Evolutionary conservation across 495 filamentous ascomycete genomes (phyloP).

Genomic region (Neurospora intermedia): DNA sequence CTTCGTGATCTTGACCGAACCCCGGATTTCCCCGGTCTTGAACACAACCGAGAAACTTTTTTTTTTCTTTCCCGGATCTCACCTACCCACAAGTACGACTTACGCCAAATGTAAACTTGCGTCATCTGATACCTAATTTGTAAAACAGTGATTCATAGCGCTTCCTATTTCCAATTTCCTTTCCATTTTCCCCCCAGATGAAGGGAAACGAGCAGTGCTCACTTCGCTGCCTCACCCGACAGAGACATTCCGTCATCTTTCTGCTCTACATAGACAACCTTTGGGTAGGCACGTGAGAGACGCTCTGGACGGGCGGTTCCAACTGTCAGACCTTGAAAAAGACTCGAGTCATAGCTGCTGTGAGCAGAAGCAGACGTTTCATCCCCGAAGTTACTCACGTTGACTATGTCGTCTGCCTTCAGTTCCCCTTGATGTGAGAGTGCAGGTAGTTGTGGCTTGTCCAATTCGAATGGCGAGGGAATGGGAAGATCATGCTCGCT

Average conservation of each 20-base stretch:
- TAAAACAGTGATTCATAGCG: neutral
- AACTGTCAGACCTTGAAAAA: neutral
- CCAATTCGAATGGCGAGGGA: neutral
- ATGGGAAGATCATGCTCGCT: neutral
- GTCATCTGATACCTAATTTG: neutral
- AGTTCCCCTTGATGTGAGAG: neutral
- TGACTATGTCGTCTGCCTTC: neutral
- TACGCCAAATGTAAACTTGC: neutral
- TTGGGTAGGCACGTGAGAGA: slow-evolving; percentile 7
- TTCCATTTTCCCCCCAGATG: neutral
- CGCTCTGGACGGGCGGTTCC: slow-evolving; percentile 5
- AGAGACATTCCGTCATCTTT: neutral
- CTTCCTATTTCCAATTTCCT: neutral
- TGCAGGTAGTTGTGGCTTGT: neutral
- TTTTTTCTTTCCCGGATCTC: neutral
- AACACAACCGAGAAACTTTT: neutral
- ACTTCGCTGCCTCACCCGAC: neutral
- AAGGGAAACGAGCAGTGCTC: neutral
- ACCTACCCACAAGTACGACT: neutral
- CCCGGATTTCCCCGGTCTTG: neutral
- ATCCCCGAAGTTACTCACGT: neutral
- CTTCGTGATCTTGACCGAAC: neutral
- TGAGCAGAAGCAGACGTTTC: neutral
- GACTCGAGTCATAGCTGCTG: neutral
- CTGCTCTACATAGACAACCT: slow-evolving; percentile 3